Evolutionary conservation across 805 yeast species (phyloP), one percentile per base, ranked within the genome.

Genomic region (Spathaspora gorwiae): DNA sequence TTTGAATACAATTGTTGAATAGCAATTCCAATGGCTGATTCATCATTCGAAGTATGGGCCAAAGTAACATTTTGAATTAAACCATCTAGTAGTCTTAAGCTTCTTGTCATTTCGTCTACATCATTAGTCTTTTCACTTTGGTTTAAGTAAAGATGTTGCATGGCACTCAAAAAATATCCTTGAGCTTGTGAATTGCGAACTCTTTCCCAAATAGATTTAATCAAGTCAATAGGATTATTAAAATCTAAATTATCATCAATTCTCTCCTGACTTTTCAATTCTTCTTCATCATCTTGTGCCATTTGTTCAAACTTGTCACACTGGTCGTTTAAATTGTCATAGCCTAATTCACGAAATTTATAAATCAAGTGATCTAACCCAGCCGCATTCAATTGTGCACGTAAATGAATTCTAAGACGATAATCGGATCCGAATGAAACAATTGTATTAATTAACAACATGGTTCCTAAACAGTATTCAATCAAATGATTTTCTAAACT

Each of bases 381-480:
- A 12, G 78, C 75, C 11, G 81, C 75, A 48, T 73, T 73, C 46
- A 87, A 66, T 52, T 73, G 83, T 1, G 82, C 72, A 42, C 95
- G 75, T 9, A 87, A 61, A 49, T 77, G 79, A 7, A 77, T 66
- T 43, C 94, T 68, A 41, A 70, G 65, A 49, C 77, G 56, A 54
- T 64, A 58, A 47, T 71, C 77, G 11, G 58, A 40, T 1, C 78
- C 80, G 51, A 70, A 61, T 40, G 66, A 75, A 11, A 80, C 72
- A 14, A 90, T 71, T 1, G 89, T 80, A 53, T 83, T 81, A 31
- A 89, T 69, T 36, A 92, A 71, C 35, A 87, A 75, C 70, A 89
- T 69, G 0, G 95, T 81, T 2, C 87, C 73, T 41, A 84, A 65
- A 12, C 85, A 75, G 61, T 87, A 90, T 46, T 90, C 96, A 48